Percentiles rank a stretch among this genome's conserved stretches.
phyloP scores from a whole-genome alignment of 441 rosid genomes.

The Gossypium trilobum region DNA sequence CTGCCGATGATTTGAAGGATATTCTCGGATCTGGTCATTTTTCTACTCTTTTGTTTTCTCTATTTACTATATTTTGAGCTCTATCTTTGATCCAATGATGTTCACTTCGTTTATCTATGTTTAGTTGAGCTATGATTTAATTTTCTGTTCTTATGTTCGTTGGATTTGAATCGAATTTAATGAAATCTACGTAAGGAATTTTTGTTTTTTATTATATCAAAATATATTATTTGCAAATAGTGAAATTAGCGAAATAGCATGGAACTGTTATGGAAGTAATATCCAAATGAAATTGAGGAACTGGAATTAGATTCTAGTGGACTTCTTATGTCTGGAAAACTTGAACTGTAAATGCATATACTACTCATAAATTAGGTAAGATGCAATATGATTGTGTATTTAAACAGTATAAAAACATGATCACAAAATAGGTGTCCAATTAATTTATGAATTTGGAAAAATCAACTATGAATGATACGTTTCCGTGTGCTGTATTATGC shows the following conservation, averaged over 20 bases:
- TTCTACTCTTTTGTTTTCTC: neutral
- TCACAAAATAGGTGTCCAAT: neutral
- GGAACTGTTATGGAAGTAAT: too few relatives aligned
- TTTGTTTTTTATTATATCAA: neutral
- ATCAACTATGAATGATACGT: neutral
- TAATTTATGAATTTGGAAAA: neutral
- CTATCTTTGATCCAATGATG: neutral
- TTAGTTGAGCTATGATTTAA: neutral
- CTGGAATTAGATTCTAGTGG: neutral
- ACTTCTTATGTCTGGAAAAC: neutral
- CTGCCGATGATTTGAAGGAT: conserved; percentile 53
- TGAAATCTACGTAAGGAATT: neutral
- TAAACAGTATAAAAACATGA: neutral
- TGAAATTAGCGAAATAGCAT: neutral
- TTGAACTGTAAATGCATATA: neutral
- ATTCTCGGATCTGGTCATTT: conserved; percentile 58
- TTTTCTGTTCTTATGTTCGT: neutral
- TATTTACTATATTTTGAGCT: neutral
- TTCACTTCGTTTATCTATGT: neutral
- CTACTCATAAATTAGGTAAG: neutral
- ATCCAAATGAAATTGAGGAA: neutral
- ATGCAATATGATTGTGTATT: neutral
- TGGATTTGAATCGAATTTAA: neutral
- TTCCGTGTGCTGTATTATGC: neutral
- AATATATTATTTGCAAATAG: neutral